Evolutionary conservation across 139 green algal species (phyloP).

Genomic region (Chlorella sp.): DNA sequence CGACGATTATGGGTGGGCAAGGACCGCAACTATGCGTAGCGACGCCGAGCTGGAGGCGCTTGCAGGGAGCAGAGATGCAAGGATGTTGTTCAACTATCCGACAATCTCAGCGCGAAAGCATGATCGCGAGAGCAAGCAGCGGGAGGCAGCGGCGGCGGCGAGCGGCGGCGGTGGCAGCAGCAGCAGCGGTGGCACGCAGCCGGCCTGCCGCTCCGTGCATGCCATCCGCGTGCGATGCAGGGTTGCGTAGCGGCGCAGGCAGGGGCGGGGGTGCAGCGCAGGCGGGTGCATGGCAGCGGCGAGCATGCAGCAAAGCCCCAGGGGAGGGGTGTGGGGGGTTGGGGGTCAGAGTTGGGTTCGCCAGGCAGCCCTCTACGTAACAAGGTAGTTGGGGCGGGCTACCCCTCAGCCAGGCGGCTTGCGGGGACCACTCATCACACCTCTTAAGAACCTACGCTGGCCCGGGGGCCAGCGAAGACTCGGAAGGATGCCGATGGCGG

Average conservation of each 20-base stretch:
- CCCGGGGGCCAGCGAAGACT: background rate
- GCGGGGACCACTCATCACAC: conserved; percentile 46
- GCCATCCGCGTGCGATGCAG: background rate
- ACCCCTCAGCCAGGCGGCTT: conserved; percentile 28
- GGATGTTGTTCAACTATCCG: no score
- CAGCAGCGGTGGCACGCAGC: no score
- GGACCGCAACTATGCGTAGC: no score
- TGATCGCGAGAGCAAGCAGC: no score
- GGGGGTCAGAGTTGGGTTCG: conserved; percentile 49
- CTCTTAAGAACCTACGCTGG: conserved; percentile 35
- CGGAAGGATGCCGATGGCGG: conserved; percentile 38
- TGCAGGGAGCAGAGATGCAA: no score
- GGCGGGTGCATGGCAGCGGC: background rate
- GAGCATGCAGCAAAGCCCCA: background rate
- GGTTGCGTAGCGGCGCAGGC: background rate
- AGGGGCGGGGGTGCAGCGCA: background rate
- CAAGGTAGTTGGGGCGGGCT: conserved; percentile 42
- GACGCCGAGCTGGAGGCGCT: no score
- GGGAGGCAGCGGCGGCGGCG: no score
- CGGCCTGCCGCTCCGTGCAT: no score
- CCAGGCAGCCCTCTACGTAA: conserved; percentile 42
- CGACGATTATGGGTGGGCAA: no score
- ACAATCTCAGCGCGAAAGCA: no score
- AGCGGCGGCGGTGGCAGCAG: no score
- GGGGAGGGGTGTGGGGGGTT: background rate